A percentile compares a stretch with the other conserved stretches of the same genome.
Evolutionary conservation across 2,329 filamentous ascomycete species (phyloP).

Genomic region (Microsporum audouinii): DNA sequence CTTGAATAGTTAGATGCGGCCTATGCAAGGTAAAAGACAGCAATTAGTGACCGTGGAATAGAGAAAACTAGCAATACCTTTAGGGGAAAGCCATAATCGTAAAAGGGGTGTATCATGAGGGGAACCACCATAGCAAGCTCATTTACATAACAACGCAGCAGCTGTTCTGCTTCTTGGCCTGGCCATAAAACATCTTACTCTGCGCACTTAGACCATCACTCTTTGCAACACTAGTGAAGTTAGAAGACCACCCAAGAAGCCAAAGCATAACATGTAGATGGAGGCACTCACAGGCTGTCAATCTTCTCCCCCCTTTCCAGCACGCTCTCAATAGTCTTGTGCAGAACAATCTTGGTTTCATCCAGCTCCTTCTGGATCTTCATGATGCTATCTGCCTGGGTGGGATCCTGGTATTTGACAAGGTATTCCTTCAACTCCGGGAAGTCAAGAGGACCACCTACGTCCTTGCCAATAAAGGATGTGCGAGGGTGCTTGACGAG

Average conservation of each 20-base stretch:
- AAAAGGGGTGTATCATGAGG: neutral
- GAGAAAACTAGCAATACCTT: neutral
- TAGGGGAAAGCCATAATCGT: neutral
- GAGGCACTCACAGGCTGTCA: conserved; percentile 51
- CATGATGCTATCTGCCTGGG: conserved; percentile 81
- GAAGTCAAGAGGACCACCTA: conserved; percentile 45
- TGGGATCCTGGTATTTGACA: conserved; percentile 69
- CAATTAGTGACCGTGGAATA: neutral
- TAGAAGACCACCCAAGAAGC: neutral
- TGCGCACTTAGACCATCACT: conserved; percentile 79
- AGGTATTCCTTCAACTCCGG: conserved; percentile 74
- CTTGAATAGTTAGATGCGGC: neutral
- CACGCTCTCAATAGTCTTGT: conserved; percentile 67
- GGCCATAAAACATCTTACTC: conserved; percentile 95
- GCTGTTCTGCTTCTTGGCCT: conserved; percentile 52
- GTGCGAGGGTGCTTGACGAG: conserved; percentile 58
- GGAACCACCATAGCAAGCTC: neutral
- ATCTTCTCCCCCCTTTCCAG: conserved; percentile 93
- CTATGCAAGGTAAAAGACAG: neutral
- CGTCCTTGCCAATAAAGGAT: conserved; percentile 45
- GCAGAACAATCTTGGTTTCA: conserved; percentile 91
- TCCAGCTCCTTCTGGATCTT: conserved; percentile 95
- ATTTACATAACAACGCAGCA: conserved; percentile 46
- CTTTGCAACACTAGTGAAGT: conserved; percentile 57
- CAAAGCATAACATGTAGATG: neutral